A percentile compares a stretch with the other conserved stretches of the same genome.
These are phyloP conservation scores for Corymbia calophylla DNA, from an alignment of 441 rosid species.

Conservation along the genomic window DNA sequence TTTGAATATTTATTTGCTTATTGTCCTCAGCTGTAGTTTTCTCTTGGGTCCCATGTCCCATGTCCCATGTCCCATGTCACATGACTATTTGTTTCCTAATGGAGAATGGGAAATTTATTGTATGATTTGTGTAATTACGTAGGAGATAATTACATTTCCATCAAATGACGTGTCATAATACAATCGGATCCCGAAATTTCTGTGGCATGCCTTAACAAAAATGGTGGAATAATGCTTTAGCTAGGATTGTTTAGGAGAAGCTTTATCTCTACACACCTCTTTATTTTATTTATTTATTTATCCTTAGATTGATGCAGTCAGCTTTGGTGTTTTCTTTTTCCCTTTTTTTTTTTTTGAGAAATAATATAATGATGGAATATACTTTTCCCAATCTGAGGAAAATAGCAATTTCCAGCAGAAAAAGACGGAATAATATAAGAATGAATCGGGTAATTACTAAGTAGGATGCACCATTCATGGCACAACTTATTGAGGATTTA, in stretches of 20 bases:
- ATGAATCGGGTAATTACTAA: not conserved
- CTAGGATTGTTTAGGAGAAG: not conserved
- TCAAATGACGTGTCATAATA: no score
- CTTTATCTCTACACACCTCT: not conserved
- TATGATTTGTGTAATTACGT: no score
- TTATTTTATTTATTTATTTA: no score
- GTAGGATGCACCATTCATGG: not conserved
- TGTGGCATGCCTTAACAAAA: not conserved
- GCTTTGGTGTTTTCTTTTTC: not conserved
- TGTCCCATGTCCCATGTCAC: no score
- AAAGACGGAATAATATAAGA: not conserved
- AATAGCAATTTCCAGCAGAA: not conserved
- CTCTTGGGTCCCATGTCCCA: not conserved
- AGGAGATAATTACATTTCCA: not conserved
- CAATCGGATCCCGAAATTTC: not conserved
- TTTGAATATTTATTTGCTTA: not conserved
- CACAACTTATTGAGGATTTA: not conserved
- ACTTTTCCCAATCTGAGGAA: not conserved
- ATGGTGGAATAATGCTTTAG: not conserved
- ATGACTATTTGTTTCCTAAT: not conserved
- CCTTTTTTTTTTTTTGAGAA: not conserved
- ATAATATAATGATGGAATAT: not conserved
- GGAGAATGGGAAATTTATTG: no score
- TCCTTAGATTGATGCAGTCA: not conserved
- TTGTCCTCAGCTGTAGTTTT: not conserved